Conservation (phyloP, 805 yeast genomes). For the Pichia paraexigua region DNA sequence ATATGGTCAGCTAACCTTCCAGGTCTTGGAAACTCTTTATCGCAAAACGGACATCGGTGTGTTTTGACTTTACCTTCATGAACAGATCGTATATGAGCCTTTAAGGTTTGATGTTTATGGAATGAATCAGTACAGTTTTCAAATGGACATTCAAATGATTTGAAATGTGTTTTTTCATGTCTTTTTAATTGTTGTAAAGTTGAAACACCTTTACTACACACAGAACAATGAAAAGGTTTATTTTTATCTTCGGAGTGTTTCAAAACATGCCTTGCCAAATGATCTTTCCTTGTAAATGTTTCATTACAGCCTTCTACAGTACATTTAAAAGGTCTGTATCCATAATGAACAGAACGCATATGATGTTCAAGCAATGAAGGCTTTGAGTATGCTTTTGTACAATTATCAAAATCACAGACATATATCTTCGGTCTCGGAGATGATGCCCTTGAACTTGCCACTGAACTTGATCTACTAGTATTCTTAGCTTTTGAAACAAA, state of each 20-base stretch:
- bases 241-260: conserved; percentile 47
- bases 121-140: conserved; percentile 62
- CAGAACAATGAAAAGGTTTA: conserved; percentile 65
- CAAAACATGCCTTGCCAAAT: conserved; percentile 64
- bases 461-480: not conserved
- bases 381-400: conserved; percentile 68
- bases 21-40: conserved; percentile 54
- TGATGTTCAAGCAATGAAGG: conserved; percentile 85
- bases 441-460: conserved; percentile 25
- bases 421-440: conserved; percentile 52
- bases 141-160: conserved; percentile 51
- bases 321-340: conserved; percentile 72
- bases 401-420: conserved; percentile 54
- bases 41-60: conserved; percentile 56
- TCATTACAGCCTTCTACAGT: conserved; percentile 46
- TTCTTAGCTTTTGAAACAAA: not conserved
- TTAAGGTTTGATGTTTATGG: conserved; percentile 64
- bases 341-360: conserved; percentile 57
- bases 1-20: conserved; percentile 60
- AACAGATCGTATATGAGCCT: conserved; percentile 58
- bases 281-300: conserved; percentile 69
- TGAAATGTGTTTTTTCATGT: conserved; percentile 76
- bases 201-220: conserved; percentile 77
- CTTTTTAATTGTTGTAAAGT: conserved; percentile 73
- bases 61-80: conserved; percentile 39